Evolutionary conservation across 1,139 yeast genomes (phyloP).

Genomic region (Yamadazyma sp.): DNA sequence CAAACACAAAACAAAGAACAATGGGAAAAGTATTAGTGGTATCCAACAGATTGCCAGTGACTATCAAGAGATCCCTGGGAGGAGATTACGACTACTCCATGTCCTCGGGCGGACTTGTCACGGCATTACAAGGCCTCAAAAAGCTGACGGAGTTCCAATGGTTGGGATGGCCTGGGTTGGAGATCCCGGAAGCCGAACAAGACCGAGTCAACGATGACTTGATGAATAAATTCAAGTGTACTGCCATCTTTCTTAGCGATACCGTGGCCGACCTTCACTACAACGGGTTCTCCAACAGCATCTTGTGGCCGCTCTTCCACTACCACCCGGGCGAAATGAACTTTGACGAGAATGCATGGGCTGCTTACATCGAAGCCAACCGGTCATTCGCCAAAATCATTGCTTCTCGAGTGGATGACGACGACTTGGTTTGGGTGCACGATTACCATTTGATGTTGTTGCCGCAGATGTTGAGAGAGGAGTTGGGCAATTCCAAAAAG

Average conservation of each 20-base stretch:
- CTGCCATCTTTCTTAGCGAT: constrained; percentile 85
- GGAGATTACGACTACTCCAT: constrained; percentile 72
- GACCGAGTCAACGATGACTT: constrained; percentile 68
- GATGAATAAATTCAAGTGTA: constrained; percentile 76
- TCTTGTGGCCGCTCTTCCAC: constrained; percentile 97
- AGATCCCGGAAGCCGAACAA: constrained; percentile 77
- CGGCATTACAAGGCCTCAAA: constrained; percentile 90
- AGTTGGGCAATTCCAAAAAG: constrained; percentile 47
- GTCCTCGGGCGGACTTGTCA: constrained; percentile 97
- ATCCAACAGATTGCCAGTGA: constrained; percentile 92
- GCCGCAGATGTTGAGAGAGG: constrained; percentile 83
- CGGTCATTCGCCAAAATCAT: constrained; percentile 76
- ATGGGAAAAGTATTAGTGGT: constrained; percentile 83
- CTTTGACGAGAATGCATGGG: constrained; percentile 97
- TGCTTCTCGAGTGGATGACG: constrained; percentile 69
- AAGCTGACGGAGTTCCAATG: constrained; percentile 87
- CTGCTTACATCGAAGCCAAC: constrained; percentile 95
- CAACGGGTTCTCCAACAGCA: constrained; percentile 90
- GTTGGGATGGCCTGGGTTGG: constrained; percentile 98
- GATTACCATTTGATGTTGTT: constrained; percentile 95
- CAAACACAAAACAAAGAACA: too few species aligned
- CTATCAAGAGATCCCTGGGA: constrained; percentile 63
- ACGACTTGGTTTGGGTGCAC: constrained; percentile 95
- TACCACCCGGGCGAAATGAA: constrained; percentile 99
- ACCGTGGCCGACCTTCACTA: constrained; percentile 93